Percentiles rank a stretch among this genome's conserved stretches.
Conservation (phyloP, 257 asterid genomes). For the Agastache rugosa region DNA sequence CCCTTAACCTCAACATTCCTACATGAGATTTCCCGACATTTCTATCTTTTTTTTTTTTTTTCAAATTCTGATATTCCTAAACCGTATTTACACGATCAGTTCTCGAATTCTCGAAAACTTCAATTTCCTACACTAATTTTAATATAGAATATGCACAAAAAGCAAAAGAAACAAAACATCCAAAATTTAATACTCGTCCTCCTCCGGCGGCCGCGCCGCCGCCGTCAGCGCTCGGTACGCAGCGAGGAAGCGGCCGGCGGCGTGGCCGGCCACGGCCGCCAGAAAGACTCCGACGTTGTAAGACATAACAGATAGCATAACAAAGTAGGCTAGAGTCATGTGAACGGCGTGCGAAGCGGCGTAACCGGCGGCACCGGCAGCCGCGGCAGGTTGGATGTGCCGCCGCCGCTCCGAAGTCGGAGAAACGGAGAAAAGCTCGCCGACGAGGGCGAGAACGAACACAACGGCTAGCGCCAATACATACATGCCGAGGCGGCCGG, state of each 20-base stretch:
- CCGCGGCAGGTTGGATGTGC: slow-evolving; percentile 23
- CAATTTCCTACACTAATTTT: too few relatives aligned
- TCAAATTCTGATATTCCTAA: too few relatives aligned
- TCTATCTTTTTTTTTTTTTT: too few relatives aligned
- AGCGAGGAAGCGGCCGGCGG: slow-evolving; percentile 47
- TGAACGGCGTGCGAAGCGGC: slow-evolving; percentile 53
- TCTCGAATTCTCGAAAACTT: too few relatives aligned
- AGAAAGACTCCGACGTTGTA: slow-evolving; percentile 68
- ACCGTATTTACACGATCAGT: too few relatives aligned
- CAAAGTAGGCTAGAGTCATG: slow-evolving; percentile 67
- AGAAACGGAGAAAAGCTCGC: slow-evolving; percentile 51
- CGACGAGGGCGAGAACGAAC: slow-evolving; percentile 49
- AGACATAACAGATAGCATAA: slow-evolving; percentile 82
- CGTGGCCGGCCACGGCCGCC: slow-evolving; percentile 65
- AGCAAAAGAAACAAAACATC: background rate
- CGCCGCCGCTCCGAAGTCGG: slow-evolving; percentile 33
- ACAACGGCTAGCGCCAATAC: slow-evolving; percentile 56
- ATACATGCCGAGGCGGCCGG: slow-evolving; percentile 45
- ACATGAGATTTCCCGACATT: background rate
- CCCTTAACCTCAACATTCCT: background rate
- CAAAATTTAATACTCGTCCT: background rate
- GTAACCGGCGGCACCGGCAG: slow-evolving; percentile 35
- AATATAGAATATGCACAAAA: too few relatives aligned
- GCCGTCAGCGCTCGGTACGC: slow-evolving; percentile 40
- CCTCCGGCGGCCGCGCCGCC: slow-evolving; percentile 12